These are phyloP conservation scores for Phytophthora agathidicida DNA, from an alignment of 352 stramenopile genomes.

Conservation along the genomic window DNA sequence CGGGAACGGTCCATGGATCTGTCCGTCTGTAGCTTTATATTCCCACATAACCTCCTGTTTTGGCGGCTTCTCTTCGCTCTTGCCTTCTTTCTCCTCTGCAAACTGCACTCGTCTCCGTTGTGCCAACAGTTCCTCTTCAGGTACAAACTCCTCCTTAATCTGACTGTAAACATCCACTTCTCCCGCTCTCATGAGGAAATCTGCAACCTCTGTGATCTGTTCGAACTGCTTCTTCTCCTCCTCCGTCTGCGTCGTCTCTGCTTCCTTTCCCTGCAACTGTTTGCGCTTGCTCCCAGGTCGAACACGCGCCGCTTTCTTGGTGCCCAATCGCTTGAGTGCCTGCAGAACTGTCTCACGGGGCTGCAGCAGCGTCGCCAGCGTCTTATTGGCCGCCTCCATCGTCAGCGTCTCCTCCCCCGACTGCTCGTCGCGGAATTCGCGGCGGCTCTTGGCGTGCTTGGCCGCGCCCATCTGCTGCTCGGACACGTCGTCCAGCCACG, in stretches of 20 bases:
- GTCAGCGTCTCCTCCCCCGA: conserved; percentile 65
- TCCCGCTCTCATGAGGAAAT: conserved; percentile 79
- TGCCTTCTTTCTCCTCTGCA: conserved; percentile 40
- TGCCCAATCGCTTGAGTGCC: conserved; percentile 72
- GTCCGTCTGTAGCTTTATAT: conserved; percentile 71
- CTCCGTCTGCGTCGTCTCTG: conserved; percentile 46
- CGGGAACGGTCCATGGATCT: conserved; percentile 79
- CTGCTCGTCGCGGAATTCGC: conserved; percentile 63
- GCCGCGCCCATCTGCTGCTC: conserved; percentile 77
- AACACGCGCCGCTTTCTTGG: conserved; percentile 47
- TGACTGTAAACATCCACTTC: conserved; percentile 85
- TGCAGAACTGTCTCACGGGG: conserved; percentile 80
- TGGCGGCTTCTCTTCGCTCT: conserved; percentile 48
- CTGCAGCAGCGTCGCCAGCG: conserved; percentile 60
- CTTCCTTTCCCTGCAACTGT: conserved; percentile 37
- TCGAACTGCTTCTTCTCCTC: conserved; percentile 86
- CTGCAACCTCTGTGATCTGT: conserved; percentile 77
- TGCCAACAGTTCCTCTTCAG: conserved; percentile 59
- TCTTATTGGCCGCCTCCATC: conserved; percentile 54
- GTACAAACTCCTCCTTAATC: conserved; percentile 83
- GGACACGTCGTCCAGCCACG: conserved; percentile 78
- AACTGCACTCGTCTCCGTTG: conserved; percentile 51
- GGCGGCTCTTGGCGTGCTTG: conserved; percentile 63
- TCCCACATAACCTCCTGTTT: conserved; percentile 74
- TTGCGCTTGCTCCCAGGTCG: conserved; percentile 61